These are phyloP conservation scores for Fusarium subglutinans DNA, from an alignment of 2,329 filamentous ascomycete genomes.

Conservation along the genomic window DNA sequence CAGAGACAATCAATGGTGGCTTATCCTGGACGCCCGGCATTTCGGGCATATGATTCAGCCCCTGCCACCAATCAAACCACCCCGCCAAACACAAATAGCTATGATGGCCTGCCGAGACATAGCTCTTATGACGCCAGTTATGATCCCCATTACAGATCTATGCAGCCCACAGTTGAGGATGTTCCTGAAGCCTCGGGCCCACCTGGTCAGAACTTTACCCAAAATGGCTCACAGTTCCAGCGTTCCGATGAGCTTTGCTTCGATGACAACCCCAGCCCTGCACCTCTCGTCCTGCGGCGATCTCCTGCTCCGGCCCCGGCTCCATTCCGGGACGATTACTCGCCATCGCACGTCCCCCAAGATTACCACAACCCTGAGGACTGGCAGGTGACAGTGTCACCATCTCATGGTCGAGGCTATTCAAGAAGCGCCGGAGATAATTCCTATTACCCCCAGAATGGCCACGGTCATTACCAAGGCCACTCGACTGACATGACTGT, in stretches of 20 bases:
- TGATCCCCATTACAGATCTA: conserved; percentile 58
- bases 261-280: conserved; percentile 53
- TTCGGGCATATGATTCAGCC: conserved; percentile 61
- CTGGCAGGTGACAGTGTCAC: conserved; percentile 45
- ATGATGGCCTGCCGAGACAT: conserved; percentile 55
- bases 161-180: conserved; percentile 73
- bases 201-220: conserved; percentile 41
- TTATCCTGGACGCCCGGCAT: conserved; percentile 64
- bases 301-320: conserved; percentile 41
- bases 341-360: conserved; percentile 33
- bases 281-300: conserved; percentile 55
- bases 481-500: conserved; percentile 51
- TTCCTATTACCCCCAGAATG: conserved; percentile 45
- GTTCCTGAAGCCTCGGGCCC: conserved; percentile 62
- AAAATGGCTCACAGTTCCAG: conserved; percentile 37
- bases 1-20: conserved; percentile 61
- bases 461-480: conserved; percentile 44
- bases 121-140: conserved; percentile 61
- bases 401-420: conserved; percentile 48
- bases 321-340: conserved; percentile 37
- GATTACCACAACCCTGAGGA: conserved; percentile 36
- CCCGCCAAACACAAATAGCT: conserved; percentile 44
- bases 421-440: conserved; percentile 45
- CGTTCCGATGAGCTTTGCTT: conserved; percentile 53
- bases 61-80: conserved; percentile 47